phyloP scores from a whole-genome alignment of 2,329 filamentous ascomycete genomes.

The Calonectria henricotiae region DNA sequence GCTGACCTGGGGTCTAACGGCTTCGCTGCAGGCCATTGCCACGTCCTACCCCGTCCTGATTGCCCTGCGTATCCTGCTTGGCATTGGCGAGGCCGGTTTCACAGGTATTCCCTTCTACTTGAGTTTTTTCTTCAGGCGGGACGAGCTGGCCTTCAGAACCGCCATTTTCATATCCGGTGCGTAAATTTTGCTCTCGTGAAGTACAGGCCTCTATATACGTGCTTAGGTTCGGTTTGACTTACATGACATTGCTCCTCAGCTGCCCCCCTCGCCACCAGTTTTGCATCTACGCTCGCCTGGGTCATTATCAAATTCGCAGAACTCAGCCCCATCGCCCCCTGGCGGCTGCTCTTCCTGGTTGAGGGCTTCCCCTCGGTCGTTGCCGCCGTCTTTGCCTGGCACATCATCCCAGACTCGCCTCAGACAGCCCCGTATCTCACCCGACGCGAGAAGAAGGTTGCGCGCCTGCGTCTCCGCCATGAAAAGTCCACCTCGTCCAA shows the following conservation, averaged over 20 bases:
- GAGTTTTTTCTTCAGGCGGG: conserved; percentile 75
- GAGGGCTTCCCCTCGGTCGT: conserved; percentile 90
- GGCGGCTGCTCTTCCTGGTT: conserved; percentile 88
- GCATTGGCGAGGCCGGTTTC: conserved; percentile 78
- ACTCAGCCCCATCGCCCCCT: conserved; percentile 80
- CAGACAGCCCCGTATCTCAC: conserved; percentile 76
- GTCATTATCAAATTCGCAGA: conserved; percentile 80
- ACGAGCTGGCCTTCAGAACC: conserved; percentile 87
- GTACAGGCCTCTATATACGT: conserved; percentile 31
- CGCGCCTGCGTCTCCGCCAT: conserved; percentile 76
- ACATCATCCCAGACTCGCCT: conserved; percentile 83
- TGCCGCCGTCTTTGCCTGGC: conserved; percentile 82
- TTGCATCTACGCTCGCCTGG: conserved; percentile 86
- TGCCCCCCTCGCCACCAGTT: conserved; percentile 83
- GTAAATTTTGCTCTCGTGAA: conserved; percentile 34
- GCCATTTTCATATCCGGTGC: conserved; percentile 86
- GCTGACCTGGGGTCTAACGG: conserved; percentile 83
- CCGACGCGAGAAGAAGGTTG: conserved; percentile 78
- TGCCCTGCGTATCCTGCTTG: conserved; percentile 70
- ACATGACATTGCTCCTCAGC: conserved; percentile 71
- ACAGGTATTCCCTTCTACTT: conserved; percentile 76
- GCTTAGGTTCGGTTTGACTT: conserved; percentile 21
- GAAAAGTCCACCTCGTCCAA: conserved; percentile 58
- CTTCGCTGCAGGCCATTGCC: conserved; percentile 80
- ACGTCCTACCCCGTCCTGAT: conserved; percentile 76